Conservation (phyloP, 352 stramenopile genomes). For the Nothophytophthora sp. region DNA sequence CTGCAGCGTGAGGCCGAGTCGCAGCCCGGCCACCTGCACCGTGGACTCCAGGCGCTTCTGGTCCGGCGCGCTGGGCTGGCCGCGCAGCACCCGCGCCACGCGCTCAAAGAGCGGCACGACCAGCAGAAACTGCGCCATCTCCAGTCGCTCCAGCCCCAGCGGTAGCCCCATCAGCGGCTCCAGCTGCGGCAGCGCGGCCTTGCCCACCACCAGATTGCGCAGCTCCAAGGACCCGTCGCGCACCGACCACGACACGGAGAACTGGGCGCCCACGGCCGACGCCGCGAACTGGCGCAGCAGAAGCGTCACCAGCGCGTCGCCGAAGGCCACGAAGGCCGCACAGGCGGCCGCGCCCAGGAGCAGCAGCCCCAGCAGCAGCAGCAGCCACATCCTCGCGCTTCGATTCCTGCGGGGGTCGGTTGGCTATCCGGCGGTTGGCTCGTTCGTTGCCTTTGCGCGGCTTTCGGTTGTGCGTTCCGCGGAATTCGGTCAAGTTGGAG, state of each 20-base stretch:
- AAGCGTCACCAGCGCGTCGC: slow-evolving; percentile 64
- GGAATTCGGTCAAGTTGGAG: no score
- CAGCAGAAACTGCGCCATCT: slow-evolving; percentile 54
- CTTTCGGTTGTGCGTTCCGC: no score
- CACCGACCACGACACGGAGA: slow-evolving; percentile 67
- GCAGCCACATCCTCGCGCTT: slow-evolving; percentile 25
- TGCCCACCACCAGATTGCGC: slow-evolving; percentile 49
- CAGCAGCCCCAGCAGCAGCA: slow-evolving; percentile 41
- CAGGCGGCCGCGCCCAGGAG: slow-evolving; percentile 24
- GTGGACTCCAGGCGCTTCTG: slow-evolving; percentile 38
- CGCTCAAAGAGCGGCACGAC: slow-evolving; percentile 52
- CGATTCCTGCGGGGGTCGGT: no score
- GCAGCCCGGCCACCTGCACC: slow-evolving; percentile 53
- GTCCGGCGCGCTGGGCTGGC: slow-evolving; percentile 8
- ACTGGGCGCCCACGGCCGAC: slow-evolving; percentile 50
- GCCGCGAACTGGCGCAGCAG: slow-evolving; percentile 46
- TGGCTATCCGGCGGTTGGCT: not conserved
- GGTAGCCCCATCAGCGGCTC: slow-evolving; percentile 64
- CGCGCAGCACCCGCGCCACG: slow-evolving; percentile 20
- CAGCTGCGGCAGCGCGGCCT: slow-evolving; percentile 44
- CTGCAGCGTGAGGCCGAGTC: slow-evolving; percentile 60
- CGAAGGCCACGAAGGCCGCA: slow-evolving; percentile 39
- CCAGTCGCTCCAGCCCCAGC: slow-evolving; percentile 61
- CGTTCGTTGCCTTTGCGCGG: not conserved
- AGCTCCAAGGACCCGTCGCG: slow-evolving; percentile 61